Base-by-base conservation (phyloP, 805 yeast genomes). In the Nakazawaea molendinolei region DNA sequence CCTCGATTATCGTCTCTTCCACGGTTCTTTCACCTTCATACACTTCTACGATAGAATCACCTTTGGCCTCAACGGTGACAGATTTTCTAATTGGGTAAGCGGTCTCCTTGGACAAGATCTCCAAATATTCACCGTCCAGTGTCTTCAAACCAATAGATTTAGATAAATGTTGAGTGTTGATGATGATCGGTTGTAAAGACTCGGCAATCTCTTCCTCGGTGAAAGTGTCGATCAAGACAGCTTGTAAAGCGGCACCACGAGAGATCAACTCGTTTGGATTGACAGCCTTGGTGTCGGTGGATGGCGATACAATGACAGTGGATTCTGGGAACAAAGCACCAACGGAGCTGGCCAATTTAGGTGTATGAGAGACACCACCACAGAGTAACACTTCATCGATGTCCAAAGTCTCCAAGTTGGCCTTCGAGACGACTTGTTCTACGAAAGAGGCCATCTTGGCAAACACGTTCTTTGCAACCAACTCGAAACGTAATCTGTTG, bases 201-300 rank as follows among this genome's bases (percentile, higher is more conserved):
- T 86, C 95, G 32, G 70, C 65, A 50, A 80, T 67, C 61, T 86
- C 92, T 44, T 84, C 95, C 36, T 74, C 86, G 53, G 81, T 92
- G 51, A 86, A 94, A 40, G 76, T 67, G 52, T 82, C 90, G 44
- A 82, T 67, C 51, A 90, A 69, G 25, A 95, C 77, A 34, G 96
- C 98, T 71, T 92, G 97, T 57, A 90, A 73, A 44, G 97, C 96
- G 41, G 96, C 94, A 64, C 98, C 98, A 55, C 94, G 80, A 46
- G 95, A 79, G 46, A 82, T 69, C 53, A 87, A 71, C 67, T 92
- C 97, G 54, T 85, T 79, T 42, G 98, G 97, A 63, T 85, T 76
- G 43, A 79, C 56, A 39, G 92, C 84, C 63, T 86, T 86, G 43
- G 83, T 49, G 58, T 85, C 90, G 43, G 70, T 53, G 23, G 81